Evolutionary conservation across 2,329 filamentous ascomycete species (phyloP).

Genomic region (Fusarium brevicatenulatum): DNA sequence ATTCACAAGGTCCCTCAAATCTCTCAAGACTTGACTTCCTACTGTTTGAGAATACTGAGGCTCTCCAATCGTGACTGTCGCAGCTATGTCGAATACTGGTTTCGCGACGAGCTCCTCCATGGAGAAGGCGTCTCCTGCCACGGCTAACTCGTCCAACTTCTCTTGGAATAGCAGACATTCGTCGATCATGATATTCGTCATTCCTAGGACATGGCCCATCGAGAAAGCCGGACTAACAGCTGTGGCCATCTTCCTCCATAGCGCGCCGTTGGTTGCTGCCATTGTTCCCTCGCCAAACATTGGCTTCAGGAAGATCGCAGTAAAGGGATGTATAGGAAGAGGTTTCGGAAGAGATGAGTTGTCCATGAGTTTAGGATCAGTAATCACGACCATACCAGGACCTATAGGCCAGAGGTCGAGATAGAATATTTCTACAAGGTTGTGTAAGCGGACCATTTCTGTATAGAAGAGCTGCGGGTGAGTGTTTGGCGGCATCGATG

Average conservation of each 20-base stretch:
- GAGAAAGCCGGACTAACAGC: constrained; percentile 19
- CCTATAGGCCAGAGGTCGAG: constrained; percentile 25
- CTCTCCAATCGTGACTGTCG: background rate
- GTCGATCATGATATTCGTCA: constrained; percentile 9
- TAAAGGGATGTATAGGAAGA: constrained; percentile 1
- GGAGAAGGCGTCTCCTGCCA: constrained; percentile 7
- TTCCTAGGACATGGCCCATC: background rate
- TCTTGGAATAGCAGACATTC: background rate
- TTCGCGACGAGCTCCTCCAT: constrained; percentile 9
- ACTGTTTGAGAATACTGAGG: constrained; percentile 1
- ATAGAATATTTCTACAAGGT: constrained; percentile 19
- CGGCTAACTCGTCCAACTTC: background rate
- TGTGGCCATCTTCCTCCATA: constrained; percentile 7
- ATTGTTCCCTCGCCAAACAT: constrained; percentile 4
- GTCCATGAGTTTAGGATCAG: constrained; percentile 7
- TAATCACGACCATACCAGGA: background rate
- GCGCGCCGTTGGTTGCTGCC: background rate
- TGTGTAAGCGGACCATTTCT: constrained; percentile 9
- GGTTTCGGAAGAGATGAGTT: background rate
- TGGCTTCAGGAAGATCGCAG: background rate
- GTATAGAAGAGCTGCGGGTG: constrained; percentile 22
- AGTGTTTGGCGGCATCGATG: constrained; percentile 12
- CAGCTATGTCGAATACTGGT: background rate
- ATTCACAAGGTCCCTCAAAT: constrained; percentile 6
- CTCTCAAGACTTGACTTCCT: constrained; percentile 3